phyloP scores from a whole-genome alignment of 352 stramenopile species.

The Elongisporangium senticosum region DNA sequence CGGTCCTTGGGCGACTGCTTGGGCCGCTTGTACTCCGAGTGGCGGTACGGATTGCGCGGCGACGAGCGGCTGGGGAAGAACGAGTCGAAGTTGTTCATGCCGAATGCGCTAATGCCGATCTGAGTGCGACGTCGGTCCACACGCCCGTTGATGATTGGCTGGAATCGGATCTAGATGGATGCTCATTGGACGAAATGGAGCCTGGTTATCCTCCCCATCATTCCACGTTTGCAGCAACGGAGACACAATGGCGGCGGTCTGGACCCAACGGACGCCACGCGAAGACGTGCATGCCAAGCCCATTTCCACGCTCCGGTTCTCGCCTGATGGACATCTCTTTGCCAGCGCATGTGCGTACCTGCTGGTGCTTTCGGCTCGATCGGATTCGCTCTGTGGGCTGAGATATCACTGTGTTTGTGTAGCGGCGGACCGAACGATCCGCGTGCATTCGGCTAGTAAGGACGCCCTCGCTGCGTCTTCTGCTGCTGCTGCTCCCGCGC shows the following conservation, averaged over 20 bases:
- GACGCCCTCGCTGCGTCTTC: neutral
- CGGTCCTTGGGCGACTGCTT: constrained; percentile 38
- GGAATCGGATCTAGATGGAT: neutral
- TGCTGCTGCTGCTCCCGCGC: constrained; percentile 4
- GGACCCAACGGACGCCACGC: constrained; percentile 6
- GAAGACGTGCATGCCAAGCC: constrained; percentile 49
- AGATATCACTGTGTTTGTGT: neutral
- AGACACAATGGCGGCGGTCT: neutral
- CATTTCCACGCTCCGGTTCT: constrained; percentile 77
- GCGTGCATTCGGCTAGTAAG: neutral
- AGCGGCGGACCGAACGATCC: constrained; percentile 69
- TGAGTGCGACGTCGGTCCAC: neutral
- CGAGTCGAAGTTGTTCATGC: constrained; percentile 59
- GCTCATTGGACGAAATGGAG: neutral
- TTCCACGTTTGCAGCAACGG: neutral
- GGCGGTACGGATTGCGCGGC: constrained; percentile 76
- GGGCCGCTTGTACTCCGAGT: constrained; percentile 32
- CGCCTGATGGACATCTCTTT: constrained; percentile 36
- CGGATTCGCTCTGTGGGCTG: neutral
- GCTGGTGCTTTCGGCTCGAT: constrained; percentile 1
- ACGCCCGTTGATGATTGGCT: neutral
- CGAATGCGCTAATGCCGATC: neutral
- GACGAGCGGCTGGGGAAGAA: constrained; percentile 59
- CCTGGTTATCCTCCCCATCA: neutral
- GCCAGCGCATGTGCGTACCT: constrained; percentile 53